Evolutionary conservation across 1,284 basidiomycete genomes (phyloP).

Genomic region (Cutaneotrichosporon daszewskae): DNA sequence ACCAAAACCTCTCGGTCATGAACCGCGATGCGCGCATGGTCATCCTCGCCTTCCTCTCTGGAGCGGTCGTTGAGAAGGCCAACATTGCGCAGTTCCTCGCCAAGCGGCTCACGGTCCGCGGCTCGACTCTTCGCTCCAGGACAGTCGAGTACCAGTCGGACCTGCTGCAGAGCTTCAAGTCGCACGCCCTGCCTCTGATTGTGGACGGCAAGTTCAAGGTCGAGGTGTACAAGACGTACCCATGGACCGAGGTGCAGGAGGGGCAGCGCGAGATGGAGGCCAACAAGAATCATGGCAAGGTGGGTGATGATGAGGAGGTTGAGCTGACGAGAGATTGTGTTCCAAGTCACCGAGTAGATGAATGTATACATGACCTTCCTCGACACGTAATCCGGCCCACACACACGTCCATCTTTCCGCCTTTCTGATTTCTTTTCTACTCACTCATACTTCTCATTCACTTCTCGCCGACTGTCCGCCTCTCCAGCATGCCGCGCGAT

Average conservation of each 20-base stretch:
- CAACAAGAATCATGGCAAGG: conserved; percentile 64
- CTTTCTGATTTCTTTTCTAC: too few relatives aligned
- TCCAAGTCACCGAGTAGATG: conserved; percentile 12
- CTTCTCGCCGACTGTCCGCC: too few relatives aligned
- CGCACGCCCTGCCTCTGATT: conserved; percentile 57
- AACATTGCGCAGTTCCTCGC: conserved; percentile 61
- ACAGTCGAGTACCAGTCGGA: conserved; percentile 72
- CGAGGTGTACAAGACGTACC: conserved; percentile 73
- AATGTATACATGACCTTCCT: neutral
- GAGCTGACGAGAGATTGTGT: conserved; percentile 16
- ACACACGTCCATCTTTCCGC: too few relatives aligned
- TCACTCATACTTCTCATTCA: too few relatives aligned
- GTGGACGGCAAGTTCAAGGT: conserved; percentile 62
- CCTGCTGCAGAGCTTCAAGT: conserved; percentile 63
- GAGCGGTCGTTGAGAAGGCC: conserved; percentile 57
- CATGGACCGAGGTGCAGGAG: conserved; percentile 73
- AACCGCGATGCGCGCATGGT: conserved; percentile 71
- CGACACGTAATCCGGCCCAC: too few relatives aligned
- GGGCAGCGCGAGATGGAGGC: conserved; percentile 83
- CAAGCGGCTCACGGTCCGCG: conserved; percentile 85
- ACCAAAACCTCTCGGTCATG: conserved; percentile 70
- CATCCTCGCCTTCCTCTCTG: conserved; percentile 51
- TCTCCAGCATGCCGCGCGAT: too few relatives aligned
- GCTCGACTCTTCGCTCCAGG: conserved; percentile 78
- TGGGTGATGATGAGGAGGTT: conserved; percentile 19